Base-by-base conservation (phyloP, 371 early-diverging fungal species). In the Funneliformis caledonium region DNA sequence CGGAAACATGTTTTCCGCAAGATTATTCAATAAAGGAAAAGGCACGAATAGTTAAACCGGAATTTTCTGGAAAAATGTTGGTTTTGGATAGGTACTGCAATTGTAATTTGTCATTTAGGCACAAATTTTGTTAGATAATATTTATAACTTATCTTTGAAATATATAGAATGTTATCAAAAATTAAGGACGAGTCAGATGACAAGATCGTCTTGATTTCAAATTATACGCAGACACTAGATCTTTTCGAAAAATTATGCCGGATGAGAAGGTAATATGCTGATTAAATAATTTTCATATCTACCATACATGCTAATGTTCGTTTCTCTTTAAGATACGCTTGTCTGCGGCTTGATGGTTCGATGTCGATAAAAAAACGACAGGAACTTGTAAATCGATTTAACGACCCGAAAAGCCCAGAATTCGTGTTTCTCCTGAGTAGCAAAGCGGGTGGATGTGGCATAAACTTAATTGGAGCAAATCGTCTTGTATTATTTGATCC, bases 401-500 rank as follows among this genome's bases (percentile, higher is more conserved):
- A 99, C 86, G 92, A 97, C 83, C 97, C 97, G 0, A 88, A 91
- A 48, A 91, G 91, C 45, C 82, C 85, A 10, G 94, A 96, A 68
- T 97, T 98, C 85, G 92, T 98, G 4, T 99, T 99, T 83, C 85
- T 99, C 74, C 87, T 99, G 9, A 96, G 96, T 82, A 97, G 97
- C 83, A 98, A 98, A 85, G 99, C 99, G 0, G 99, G 99, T 84
- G 99, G 99, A 37, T 98, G 98, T 87, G 99, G 99, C 12, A 85
- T 99, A 75, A 99, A 99, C 82, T 86, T 99, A 86, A 96, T 98
- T 81, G 99, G 99, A 2, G 99, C 99, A 37, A 98, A 97, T 83
- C 89, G 99, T 2, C 89, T 99, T 16, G 92, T 98, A 0, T 88
- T 99, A 11, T 98, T 98, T 85, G 99, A 95, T 85, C 95, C 95